Percentiles rank a stretch among this genome's conserved stretches.
phyloP scores from a whole-genome alignment of 345 rosid genomes.

The Eucalyptus shirleyi region DNA sequence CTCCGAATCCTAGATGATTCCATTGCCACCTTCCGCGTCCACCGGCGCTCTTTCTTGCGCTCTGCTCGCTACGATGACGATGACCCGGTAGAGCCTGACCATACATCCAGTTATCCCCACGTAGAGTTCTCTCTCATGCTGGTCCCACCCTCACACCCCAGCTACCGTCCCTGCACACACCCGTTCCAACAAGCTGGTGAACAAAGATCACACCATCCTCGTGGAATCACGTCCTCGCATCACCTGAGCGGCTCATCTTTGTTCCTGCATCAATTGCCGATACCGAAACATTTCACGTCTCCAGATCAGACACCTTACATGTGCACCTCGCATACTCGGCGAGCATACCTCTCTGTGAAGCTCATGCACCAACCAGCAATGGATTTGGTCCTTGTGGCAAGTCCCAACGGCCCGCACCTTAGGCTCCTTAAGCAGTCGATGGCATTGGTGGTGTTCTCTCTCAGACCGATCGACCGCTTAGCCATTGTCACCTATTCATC shows the following conservation, averaged over 20 bases:
- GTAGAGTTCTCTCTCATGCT: slow-evolving; percentile 43
- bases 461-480: slow-evolving; percentile 62
- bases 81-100: slow-evolving; percentile 59
- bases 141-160: slow-evolving; percentile 22
- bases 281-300: neutral
- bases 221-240: neutral
- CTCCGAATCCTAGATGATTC: slow-evolving; percentile 65
- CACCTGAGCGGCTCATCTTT: slow-evolving; percentile 17
- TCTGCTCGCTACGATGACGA: slow-evolving; percentile 79
- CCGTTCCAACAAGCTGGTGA: slow-evolving; percentile 6
- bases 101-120: slow-evolving; percentile 28
- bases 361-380: slow-evolving; percentile 40
- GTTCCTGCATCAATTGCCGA: slow-evolving; percentile 7
- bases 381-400: slow-evolving; percentile 66
- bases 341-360: slow-evolving; percentile 53
- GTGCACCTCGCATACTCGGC: slow-evolving; percentile 1
- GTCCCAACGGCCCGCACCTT: slow-evolving; percentile 72
- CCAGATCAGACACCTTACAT: neutral
- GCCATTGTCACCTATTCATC: slow-evolving; percentile 80
- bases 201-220: slow-evolving; percentile 2
- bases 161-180: slow-evolving; percentile 7
- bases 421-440: slow-evolving; percentile 75
- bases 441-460: slow-evolving; percentile 71
- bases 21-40: slow-evolving; percentile 67
- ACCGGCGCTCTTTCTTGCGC: slow-evolving; percentile 59